A percentile compares a stretch with the other conserved stretches of the same genome.
Conservation (phyloP, 768 basidiomycete species). For the Chalciporus piperatus region DNA sequence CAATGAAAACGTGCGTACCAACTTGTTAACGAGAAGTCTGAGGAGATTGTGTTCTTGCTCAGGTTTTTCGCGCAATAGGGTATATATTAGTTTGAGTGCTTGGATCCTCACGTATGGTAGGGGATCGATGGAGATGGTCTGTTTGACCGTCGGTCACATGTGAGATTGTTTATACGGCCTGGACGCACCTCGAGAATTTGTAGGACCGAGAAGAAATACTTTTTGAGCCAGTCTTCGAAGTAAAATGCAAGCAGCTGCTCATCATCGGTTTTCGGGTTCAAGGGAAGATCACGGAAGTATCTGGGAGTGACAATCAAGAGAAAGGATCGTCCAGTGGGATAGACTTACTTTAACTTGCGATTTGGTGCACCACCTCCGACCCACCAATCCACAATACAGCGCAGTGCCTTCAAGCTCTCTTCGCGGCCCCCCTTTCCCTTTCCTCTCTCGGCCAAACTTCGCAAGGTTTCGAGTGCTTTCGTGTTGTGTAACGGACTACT, state of each 20-base stretch:
- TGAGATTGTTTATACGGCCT: background rate
- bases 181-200: slow-evolving; percentile 82
- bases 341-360: slow-evolving; percentile 77
- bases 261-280: slow-evolving; percentile 64
- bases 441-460: slow-evolving; percentile 71
- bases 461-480: slow-evolving; percentile 73
- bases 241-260: slow-evolving; percentile 77
- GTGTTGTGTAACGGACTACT: slow-evolving; percentile 84
- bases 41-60: slow-evolving; percentile 98
- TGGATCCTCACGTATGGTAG: slow-evolving; percentile 87
- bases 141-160: background rate
- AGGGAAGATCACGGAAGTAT: slow-evolving; percentile 88
- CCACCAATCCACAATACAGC: slow-evolving; percentile 98
- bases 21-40: slow-evolving; percentile 89
- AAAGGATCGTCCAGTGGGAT: background rate
- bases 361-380: slow-evolving; percentile 87
- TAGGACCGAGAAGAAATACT: slow-evolving; percentile 89
- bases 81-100: slow-evolving; percentile 71
- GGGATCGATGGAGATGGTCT: slow-evolving; percentile 82
- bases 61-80: slow-evolving; percentile 82
- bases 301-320: slow-evolving; percentile 37
- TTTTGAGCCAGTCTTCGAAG: slow-evolving; percentile 98
- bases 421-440: slow-evolving; percentile 89
- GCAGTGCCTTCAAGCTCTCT: slow-evolving; percentile 84
- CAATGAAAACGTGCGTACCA: slow-evolving; percentile 46